Percentiles rank a stretch among this genome's conserved stretches.
Conservation (phyloP, 495 filamentous ascomycete genomes). For the Oleoguttula mirabilis region DNA sequence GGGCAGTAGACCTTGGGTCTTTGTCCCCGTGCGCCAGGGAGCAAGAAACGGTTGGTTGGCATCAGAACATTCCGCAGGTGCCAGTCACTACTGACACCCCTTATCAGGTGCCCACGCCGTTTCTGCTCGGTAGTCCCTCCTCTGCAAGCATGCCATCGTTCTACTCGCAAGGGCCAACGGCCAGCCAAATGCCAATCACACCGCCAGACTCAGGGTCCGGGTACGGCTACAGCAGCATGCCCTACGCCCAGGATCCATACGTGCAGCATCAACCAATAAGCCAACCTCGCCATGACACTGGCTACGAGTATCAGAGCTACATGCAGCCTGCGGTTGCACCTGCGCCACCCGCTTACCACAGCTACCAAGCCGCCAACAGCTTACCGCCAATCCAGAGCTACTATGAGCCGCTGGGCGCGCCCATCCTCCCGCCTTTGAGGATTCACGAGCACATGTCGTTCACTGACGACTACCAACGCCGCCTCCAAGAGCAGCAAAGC, state of each 20-base stretch:
- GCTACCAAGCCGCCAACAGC: constrained; percentile 26
- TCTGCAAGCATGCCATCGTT: constrained; percentile 14
- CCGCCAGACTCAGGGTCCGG: constrained; percentile 30
- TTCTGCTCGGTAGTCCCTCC: constrained; percentile 7
- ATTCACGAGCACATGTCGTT: constrained; percentile 21
- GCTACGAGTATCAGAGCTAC: constrained; percentile 28
- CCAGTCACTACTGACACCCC: too few species aligned
- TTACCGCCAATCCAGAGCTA: constrained; percentile 24
- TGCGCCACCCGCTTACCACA: constrained; percentile 15
- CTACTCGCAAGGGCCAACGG: constrained; percentile 4
- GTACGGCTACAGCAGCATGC: constrained; percentile 27
- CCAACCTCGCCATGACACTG: constrained; percentile 23
- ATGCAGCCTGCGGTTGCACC: constrained; percentile 20
- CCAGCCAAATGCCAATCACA: constrained; percentile 26
- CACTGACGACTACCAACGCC: constrained; percentile 23
- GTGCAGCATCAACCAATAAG: constrained; percentile 21
- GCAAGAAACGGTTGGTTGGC: constrained; percentile 18
- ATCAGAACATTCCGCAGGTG: too few species aligned
- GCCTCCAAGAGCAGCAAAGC: constrained; percentile 18
- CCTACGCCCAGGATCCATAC: constrained; percentile 25
- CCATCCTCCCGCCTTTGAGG: constrained; percentile 29
- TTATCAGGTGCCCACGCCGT: constrained; percentile 13
- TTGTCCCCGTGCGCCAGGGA: constrained; percentile 3
- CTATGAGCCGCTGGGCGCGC: constrained; percentile 26
- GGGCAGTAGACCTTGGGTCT: constrained; percentile 5